Evolutionary conservation across 768 basidiomycete species (phyloP), one percentile per base, ranked within the genome.

Genomic region (Boletellus ananiceps): DNA sequence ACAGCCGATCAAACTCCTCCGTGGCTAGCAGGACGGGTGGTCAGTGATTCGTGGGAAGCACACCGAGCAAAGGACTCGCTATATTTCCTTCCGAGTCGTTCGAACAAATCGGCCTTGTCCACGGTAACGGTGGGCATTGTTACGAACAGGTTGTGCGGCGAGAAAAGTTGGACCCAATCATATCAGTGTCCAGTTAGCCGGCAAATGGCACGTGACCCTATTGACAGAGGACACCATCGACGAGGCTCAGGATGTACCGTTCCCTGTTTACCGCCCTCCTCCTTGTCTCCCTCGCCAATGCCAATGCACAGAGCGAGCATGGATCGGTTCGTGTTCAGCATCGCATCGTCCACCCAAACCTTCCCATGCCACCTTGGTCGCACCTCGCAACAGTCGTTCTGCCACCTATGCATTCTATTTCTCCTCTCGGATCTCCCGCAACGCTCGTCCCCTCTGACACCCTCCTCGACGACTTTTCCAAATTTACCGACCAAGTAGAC

Each of bases 71-170:
- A 25, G 19, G 36, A 72, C 74, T 62, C 60, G 93, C 94, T 81
- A 71, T 90, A 98, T 61, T 81, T 77, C 57, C 77, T 78, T 25
- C 86, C 93, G 19, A 99, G 83, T 40, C 90, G 74, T 56, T 84
- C 79, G 80, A 87, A 97, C 43, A 99, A 85, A 69, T 96, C 92
- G 40, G 83, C 89, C 70, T 97, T 97, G 76, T 97, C 90, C 51
- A 98, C 90, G 16, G 93, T 77, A 67, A 99, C 79, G 55, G 96
- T 98, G 52, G 96, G 96, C 96, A 93, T 95, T 41, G 56, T 64
- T 27, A 2, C 19, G 34, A 18, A 37, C 15, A 33, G 41, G 23
- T 18, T n/a, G 27, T 6, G 41, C 37, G 53, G 27, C 14, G 14
- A 34, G 27, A 4, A 37, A 19, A 19, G 19, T 13, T 41, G 51